Base-by-base conservation (phyloP, 495 filamentous ascomycete species). In the Penicillium lividum region DNA sequence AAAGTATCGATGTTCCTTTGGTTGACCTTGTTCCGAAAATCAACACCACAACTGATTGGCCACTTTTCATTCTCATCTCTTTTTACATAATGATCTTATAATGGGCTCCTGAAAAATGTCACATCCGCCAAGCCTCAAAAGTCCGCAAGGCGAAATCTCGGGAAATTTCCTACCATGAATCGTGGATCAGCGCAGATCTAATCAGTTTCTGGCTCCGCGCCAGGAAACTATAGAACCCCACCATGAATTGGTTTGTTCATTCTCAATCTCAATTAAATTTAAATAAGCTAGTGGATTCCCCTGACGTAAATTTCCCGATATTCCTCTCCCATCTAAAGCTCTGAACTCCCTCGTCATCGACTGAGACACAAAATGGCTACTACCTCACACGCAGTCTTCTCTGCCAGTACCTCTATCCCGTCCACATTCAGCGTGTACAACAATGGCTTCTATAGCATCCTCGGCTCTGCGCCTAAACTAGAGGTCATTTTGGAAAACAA, bases 401-500 rank as follows among this genome's bases (percentile, higher is more conserved):
- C 45, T 45, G 57, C 60, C 28, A 61, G 54, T 34, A 57, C 49
- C 31, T 25, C 53, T 7, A 53, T 69, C 15, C 59, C 66, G 0
- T 57, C 68, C 1, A 60, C 58, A 11, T 71, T 71, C 58, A 58
- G 60, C 30, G 46, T 69, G 29, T 69, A 75, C 59, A 66, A 76
- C 60, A 59, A 68, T 40, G 59, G 54, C 44, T 79, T 79, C 63
- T 60, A 68, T 16, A 59, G 62, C 54, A 67, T 77, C 49, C 66
- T 74, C 47, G 75, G 76, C 53, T 56, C 62, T 0, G 54, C 69
- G 2, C 76, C 76, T 4, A 72, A 63, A 30, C 66, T 79, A 5
- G 64, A 72, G 16, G 57, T 75, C 42, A 64, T 79, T 5, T 62
- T 73, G 13, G 63, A 74, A 13, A 74, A 78, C 62, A 59, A 67